Evolutionary conservation across 2,329 filamentous ascomycete species (phyloP), one percentile per base, ranked within the genome.

Genomic region (Exophiala bonariae): DNA sequence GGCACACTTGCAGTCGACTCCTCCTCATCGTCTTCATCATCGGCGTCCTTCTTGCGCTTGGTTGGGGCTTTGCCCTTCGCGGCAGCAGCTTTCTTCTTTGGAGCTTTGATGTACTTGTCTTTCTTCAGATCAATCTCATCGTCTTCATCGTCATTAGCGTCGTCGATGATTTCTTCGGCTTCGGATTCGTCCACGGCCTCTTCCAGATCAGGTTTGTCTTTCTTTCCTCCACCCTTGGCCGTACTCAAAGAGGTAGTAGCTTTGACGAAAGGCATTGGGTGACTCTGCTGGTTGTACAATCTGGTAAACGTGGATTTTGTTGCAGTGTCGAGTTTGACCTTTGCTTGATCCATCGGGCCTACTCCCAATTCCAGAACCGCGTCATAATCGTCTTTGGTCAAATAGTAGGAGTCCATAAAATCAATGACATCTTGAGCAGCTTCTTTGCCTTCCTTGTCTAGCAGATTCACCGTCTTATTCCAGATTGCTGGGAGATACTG

Each of bases 241-340:
- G 89, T 83, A 3, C 82, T 86, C 8, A 82, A 67, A 13, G 93
- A 79, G 55, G 79, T 88, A 60, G 81, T 89, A 2, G 91, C 89
- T 70, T 96, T 97, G 83, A 97, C 96, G 70, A 96, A 99, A 1
- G 93, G 91, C 41, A 99, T 72, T 0, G 92, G 92, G 59, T 99
- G 93, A 14, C 84, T 85, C 70, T 85, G 86, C 50, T 79, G 70
- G 59, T 99, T 99, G 67, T 99, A 96, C 81, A 83, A 74, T 70
- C 91, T 81, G 0, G 95, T 99, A 64, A 99, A 99, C 2, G 87
- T 80, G 7, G 89, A 73, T 71, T 97, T 99, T 17, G 89, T 86
- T 69, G 91, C 87, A 2, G 86, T 77, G 47, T 96, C 89, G 42
- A 97, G 85, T 50, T 84, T 86, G 57, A 95, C 78, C 1, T 73